Percentiles rank a stretch among this genome's conserved stretches.
phyloP scores from a whole-genome alignment of 129 eudicot genomes.

The Mikania micrantha region DNA sequence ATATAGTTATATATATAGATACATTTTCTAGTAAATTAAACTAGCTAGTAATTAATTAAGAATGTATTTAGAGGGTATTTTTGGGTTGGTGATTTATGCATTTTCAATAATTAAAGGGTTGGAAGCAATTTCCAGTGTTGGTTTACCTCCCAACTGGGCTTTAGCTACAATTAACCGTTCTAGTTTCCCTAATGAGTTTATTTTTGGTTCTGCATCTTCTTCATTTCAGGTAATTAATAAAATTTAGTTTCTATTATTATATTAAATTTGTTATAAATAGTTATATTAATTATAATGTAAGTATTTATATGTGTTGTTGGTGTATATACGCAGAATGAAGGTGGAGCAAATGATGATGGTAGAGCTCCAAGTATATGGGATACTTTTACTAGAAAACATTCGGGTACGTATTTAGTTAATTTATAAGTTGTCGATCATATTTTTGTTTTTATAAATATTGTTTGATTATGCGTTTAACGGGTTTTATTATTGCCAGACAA shows the following conservation, averaged over 20 bases:
- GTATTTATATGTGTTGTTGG: background rate
- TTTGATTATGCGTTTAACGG: background rate
- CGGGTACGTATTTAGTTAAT: no score
- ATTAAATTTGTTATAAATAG: background rate
- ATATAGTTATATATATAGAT: no score
- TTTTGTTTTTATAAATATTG: background rate
- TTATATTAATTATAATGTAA: background rate
- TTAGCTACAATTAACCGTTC: conserved; percentile 36
- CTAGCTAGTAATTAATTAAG: background rate
- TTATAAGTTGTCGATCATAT: background rate
- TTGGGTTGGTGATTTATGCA: background rate
- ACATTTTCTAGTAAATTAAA: background rate
- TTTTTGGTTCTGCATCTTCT: conserved; percentile 49
- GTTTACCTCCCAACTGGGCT: conserved; percentile 32
- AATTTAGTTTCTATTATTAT: background rate
- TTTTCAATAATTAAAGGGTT: conserved; percentile 10
- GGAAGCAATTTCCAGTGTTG: conserved; percentile 23
- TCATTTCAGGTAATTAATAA: conserved; percentile 43
- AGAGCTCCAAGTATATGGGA: conserved; percentile 62
- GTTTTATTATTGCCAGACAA: conserved; percentile 15
- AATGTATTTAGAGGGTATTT: conserved; percentile 13
- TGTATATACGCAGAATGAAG: conserved; percentile 35
- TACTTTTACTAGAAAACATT: conserved; percentile 31
- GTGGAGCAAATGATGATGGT: conserved; percentile 48
- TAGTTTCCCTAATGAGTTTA: conserved; percentile 45